Conservation (phyloP, 495 filamentous ascomycete genomes). For the Durotheca rogersii region DNA sequence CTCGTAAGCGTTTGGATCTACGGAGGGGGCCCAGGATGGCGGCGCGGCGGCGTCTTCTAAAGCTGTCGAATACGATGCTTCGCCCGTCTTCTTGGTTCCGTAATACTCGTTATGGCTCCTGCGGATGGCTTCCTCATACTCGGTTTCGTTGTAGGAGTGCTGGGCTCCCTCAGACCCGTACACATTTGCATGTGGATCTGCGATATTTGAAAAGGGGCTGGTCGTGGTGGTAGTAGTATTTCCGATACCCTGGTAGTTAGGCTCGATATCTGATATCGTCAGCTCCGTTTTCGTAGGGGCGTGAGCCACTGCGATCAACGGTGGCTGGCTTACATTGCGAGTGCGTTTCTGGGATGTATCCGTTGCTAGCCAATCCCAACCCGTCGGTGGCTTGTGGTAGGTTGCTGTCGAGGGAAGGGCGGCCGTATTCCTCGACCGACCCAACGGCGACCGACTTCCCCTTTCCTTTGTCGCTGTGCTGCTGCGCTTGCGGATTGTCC, state of each 20-base stretch:
- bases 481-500: constrained; percentile 18
- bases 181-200: constrained; percentile 8
- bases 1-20: constrained; percentile 28
- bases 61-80: constrained; percentile 24
- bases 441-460: constrained; percentile 16
- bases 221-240: neutral
- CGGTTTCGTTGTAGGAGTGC: constrained; percentile 10
- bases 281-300: neutral
- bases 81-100: constrained; percentile 13
- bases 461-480: constrained; percentile 28
- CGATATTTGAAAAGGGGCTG: neutral
- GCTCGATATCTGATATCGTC: constrained; percentile 15
- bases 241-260: constrained; percentile 8
- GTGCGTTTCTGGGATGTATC: constrained; percentile 19
- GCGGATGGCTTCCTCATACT: constrained; percentile 26
- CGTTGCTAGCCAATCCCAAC: neutral
- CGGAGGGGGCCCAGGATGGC: constrained; percentile 11
- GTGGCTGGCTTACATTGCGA: constrained; percentile 16
- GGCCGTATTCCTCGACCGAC: constrained; percentile 14
- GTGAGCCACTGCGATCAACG: neutral
- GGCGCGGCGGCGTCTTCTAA: constrained; percentile 16
- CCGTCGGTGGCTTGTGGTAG: neutral
- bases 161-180: constrained; percentile 18
- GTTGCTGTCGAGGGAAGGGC: constrained; percentile 3
- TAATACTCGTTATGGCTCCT: constrained; percentile 22